Percentiles rank a stretch among this genome's conserved stretches.
These are phyloP conservation scores for Euphorbia pulcherrima DNA, from an alignment of 345 rosid species.

Conservation along the genomic window DNA sequence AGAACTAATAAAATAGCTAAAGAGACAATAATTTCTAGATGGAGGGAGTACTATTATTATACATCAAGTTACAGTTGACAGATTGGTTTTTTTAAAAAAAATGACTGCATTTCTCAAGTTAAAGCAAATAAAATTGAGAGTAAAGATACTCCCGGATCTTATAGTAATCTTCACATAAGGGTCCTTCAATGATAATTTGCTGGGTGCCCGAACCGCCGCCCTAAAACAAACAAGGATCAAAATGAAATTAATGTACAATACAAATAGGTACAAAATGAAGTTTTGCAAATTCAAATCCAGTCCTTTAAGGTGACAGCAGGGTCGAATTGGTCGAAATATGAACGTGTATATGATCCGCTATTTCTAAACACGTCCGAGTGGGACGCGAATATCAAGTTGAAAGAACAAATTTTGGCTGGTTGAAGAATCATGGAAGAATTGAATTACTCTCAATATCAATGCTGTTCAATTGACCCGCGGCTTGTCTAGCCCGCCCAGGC, in stretches of 20 bases:
- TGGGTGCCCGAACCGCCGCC: slow-evolving; percentile 81
- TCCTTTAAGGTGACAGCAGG: not conserved
- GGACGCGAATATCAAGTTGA: not conserved
- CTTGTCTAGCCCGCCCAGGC: no score
- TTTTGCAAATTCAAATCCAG: not conserved
- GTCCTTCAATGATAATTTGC: slow-evolving; percentile 89
- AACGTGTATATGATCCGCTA: no score
- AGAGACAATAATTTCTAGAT: no score
- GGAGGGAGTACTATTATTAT: no score
- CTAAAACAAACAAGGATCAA: slow-evolving; percentile 27
- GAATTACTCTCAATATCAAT: not conserved
- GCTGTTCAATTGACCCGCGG: no score
- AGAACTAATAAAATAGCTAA: no score
- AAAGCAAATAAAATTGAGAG: slow-evolving; percentile 86
- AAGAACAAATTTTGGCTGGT: not conserved
- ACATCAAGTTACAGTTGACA: no score
- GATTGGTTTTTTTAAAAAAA: no score
- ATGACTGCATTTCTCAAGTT: not conserved
- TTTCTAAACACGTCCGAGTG: no score
- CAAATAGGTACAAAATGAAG: no score
- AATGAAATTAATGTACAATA: no score
- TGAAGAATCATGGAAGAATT: not conserved
- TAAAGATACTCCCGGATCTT: slow-evolving; percentile 78
- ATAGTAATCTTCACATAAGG: slow-evolving; percentile 85
- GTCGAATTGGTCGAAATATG: not conserved